These are phyloP conservation scores for Metschnikowia continentalis DNA, from an alignment of 805 yeast genomes.

Conservation along the genomic window DNA sequence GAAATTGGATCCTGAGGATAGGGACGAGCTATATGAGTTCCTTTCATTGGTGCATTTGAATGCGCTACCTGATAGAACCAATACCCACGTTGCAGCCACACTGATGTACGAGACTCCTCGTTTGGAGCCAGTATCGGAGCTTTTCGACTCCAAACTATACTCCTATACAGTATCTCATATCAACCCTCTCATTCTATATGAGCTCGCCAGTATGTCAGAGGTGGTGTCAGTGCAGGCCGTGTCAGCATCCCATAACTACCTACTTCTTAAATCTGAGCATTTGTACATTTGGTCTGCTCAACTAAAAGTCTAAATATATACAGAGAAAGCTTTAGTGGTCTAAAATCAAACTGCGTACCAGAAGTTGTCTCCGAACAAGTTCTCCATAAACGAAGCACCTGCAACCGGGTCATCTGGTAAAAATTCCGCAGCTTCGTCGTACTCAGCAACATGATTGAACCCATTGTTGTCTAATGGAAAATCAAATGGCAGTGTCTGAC, in stretches of 20 bases:
- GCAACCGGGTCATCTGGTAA: constrained; percentile 4
- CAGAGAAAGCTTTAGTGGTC: not conserved
- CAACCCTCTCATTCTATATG: constrained; percentile 6
- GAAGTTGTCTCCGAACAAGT: constrained; percentile 6
- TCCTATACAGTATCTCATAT: constrained; percentile 1
- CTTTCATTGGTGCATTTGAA: constrained; percentile 15
- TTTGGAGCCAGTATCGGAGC: not conserved
- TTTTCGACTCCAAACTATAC: not conserved
- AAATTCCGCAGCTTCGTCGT: not conserved
- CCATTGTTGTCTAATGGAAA: constrained; percentile 5
- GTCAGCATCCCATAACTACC: not conserved
- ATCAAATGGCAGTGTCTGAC: constrained; percentile 7
- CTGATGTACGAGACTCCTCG: constrained; percentile 9
- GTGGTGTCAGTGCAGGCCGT: constrained; percentile 10
- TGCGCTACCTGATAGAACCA: constrained; percentile 8
- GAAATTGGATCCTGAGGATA: not conserved
- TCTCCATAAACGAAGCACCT: constrained; percentile 12
- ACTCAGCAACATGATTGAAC: not conserved
- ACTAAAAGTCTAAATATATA: not conserved
- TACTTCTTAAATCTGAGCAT: not conserved
- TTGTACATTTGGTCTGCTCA: constrained; percentile 3
- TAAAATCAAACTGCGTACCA: not conserved
- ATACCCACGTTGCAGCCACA: constrained; percentile 12
- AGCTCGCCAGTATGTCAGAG: constrained; percentile 1
- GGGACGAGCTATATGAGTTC: constrained; percentile 12